These are phyloP conservation scores for Vanrija humicola DNA, from an alignment of 1,284 basidiomycete species.

Conservation along the genomic window DNA sequence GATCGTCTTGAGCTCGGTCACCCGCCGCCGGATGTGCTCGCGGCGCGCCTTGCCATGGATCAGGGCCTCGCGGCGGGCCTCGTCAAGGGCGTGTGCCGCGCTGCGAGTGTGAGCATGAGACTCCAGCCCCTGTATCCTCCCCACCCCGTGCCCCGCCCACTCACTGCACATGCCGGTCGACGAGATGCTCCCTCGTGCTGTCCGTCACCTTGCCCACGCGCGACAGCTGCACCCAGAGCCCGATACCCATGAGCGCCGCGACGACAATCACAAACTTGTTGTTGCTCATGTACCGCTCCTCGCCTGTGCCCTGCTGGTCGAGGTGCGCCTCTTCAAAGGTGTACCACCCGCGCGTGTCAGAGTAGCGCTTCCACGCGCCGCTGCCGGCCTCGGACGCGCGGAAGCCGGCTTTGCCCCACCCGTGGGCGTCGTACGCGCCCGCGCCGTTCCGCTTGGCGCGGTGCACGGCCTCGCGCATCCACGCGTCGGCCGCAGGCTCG, in stretches of 20 bases:
- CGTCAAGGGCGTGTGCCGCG: slow-evolving; percentile 43
- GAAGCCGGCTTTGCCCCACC: slow-evolving; percentile 10
- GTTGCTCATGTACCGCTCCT: slow-evolving; percentile 17
- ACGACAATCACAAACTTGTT: slow-evolving; percentile 10
- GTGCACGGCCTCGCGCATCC: slow-evolving; percentile 30
- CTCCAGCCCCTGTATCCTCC: neutral
- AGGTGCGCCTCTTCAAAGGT: slow-evolving; percentile 11
- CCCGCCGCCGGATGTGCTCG: slow-evolving; percentile 41
- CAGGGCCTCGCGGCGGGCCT: slow-evolving; percentile 43
- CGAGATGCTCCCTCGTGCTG: slow-evolving; percentile 24
- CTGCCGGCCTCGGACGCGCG: slow-evolving; percentile 28
- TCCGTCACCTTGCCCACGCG: slow-evolving; percentile 25
- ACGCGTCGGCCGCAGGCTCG: slow-evolving; percentile 16
- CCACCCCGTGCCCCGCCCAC: slow-evolving; percentile 12
- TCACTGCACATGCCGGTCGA: slow-evolving; percentile 39
- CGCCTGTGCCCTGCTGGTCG: slow-evolving; percentile 4
- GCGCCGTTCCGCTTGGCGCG: slow-evolving; percentile 29
- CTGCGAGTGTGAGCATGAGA: slow-evolving; percentile 19
- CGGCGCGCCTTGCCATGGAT: slow-evolving; percentile 40
- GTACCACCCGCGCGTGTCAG: slow-evolving; percentile 26
- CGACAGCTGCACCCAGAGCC: slow-evolving; percentile 1
- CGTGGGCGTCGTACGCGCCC: slow-evolving; percentile 23
- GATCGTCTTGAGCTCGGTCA: slow-evolving; percentile 36
- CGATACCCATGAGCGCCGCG: slow-evolving; percentile 6
- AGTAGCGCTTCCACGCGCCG: slow-evolving; percentile 30